Evolutionary conservation across 2,329 filamentous ascomycete species (phyloP).

Genomic region (Phaeosphaeriaceae sp.): DNA sequence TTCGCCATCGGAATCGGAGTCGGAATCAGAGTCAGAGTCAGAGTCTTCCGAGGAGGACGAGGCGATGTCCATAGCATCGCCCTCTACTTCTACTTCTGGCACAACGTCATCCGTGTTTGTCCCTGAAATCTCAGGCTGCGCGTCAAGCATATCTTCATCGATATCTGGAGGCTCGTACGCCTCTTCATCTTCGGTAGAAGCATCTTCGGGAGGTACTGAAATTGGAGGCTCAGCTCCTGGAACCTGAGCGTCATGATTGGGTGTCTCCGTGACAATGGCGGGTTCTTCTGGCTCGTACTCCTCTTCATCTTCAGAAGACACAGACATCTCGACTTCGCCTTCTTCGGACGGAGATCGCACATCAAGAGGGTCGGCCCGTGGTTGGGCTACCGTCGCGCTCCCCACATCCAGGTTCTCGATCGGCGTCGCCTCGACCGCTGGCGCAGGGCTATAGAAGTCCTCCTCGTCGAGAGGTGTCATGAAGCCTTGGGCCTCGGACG

Average conservation of each 20-base stretch:
- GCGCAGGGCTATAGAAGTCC: conserved; percentile 46
- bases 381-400: conserved; percentile 6
- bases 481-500: conserved; percentile 11
- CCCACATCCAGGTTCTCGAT: neutral
- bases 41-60: conserved; percentile 37
- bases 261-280: conserved; percentile 3
- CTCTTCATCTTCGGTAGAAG: conserved; percentile 35
- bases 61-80: conserved; percentile 45
- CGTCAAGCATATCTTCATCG: conserved; percentile 24
- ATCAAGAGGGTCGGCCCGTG: conserved; percentile 2
- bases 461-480: conserved; percentile 39
- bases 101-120: neutral
- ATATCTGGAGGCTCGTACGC: conserved; percentile 43
- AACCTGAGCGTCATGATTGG: conserved; percentile 8
- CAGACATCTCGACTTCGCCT: conserved; percentile 45
- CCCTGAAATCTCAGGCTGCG: conserved; percentile 1
- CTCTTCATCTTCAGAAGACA: conserved; percentile 35
- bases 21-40: conserved; percentile 21
- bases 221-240: conserved; percentile 7
- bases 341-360: conserved; percentile 35
- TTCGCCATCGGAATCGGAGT: conserved; percentile 21
- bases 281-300: conserved; percentile 44
- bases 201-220: conserved; percentile 19
- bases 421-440: conserved; percentile 6
- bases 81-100: conserved; percentile 17